Evolutionary conservation across 169 alveolate species (phyloP).

Genomic region (Eimeria praecox): DNA sequence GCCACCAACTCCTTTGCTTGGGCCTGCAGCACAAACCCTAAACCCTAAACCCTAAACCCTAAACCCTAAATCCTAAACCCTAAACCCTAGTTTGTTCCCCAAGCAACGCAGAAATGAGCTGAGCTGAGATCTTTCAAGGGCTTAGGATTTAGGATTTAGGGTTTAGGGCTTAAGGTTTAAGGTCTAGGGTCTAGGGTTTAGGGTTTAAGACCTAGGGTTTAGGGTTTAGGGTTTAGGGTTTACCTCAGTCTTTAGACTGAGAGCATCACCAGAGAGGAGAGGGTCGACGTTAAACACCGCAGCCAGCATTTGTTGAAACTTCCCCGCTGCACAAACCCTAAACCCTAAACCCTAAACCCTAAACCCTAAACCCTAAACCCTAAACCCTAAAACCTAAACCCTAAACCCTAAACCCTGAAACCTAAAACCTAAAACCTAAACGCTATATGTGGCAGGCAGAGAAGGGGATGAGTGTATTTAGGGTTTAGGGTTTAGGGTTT

Average conservation of each 20-base stretch:
- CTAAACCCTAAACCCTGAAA: neutral
- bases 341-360: slow-evolving; percentile 14
- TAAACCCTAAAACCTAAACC: slow-evolving; percentile 20
- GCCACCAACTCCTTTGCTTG: neutral
- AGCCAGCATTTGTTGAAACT: neutral
- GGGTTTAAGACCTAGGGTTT: no score
- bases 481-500: neutral
- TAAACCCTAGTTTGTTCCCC: no score
- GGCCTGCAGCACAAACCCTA: slow-evolving; percentile 34
- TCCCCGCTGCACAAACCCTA: neutral
- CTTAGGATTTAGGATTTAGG: slow-evolving; percentile 15
- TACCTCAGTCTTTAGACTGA: slow-evolving; percentile 3
- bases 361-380: slow-evolving; percentile 14
- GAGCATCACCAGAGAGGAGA: neutral
- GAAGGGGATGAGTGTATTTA: no score
- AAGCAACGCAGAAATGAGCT: neutral
- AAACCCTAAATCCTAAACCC: neutral
- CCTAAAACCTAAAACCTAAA: slow-evolving; percentile 5
- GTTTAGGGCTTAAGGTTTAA: no score
- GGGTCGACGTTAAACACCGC: neutral
- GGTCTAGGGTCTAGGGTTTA: no score
- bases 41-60: slow-evolving; percentile 27
- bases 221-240: no score
- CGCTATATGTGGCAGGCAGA: no score
- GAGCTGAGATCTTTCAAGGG: neutral